phyloP scores from a whole-genome alignment of 176 grass and related monocot species.

The Elaeis guineensis region DNA sequence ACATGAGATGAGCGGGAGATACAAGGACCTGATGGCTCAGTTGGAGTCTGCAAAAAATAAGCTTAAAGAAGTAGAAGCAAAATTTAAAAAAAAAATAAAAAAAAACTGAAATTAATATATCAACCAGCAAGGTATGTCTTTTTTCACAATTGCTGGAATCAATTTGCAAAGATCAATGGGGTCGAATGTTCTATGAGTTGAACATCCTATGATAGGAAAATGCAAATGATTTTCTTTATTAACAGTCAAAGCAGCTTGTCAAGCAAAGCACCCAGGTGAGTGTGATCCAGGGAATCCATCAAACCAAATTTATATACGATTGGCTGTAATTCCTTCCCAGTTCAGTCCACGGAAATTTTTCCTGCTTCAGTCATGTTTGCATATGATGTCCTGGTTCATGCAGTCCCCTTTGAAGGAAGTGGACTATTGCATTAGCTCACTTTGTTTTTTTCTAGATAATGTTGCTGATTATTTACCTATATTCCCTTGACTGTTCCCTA shows the following conservation, averaged over 20 bases:
- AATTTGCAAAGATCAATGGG: neutral
- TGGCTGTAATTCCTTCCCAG: too few relatives aligned
- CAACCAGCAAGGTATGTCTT: slow-evolving; percentile 38
- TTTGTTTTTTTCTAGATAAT: too few relatives aligned
- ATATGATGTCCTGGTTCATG: slow-evolving; percentile 4
- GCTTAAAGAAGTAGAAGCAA: slow-evolving; percentile 52
- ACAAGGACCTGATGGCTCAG: slow-evolving; percentile 17
- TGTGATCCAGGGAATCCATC: slow-evolving; percentile 42
- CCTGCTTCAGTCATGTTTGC: too few relatives aligned
- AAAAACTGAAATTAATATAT: slow-evolving; percentile 29
- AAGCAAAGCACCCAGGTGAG: slow-evolving; percentile 33
- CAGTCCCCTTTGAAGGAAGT: slow-evolving; percentile 46
- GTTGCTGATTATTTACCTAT: too few relatives aligned
- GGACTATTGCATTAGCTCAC: slow-evolving; percentile 10
- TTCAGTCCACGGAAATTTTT: too few relatives aligned
- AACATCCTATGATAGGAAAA: too few relatives aligned
- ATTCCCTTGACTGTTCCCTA: too few relatives aligned
- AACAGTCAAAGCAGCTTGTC: slow-evolving; percentile 18
- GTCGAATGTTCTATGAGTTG: too few relatives aligned
- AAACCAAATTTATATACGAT: too few relatives aligned
- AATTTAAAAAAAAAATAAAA: too few relatives aligned
- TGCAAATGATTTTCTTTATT: neutral
- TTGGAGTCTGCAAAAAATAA: slow-evolving; percentile 36
- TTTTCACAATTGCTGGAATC: too few relatives aligned
- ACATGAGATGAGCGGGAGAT: slow-evolving; percentile 31